Base-by-base conservation (phyloP, 345 rosid genomes). In the Stellera chamaejasme region DNA sequence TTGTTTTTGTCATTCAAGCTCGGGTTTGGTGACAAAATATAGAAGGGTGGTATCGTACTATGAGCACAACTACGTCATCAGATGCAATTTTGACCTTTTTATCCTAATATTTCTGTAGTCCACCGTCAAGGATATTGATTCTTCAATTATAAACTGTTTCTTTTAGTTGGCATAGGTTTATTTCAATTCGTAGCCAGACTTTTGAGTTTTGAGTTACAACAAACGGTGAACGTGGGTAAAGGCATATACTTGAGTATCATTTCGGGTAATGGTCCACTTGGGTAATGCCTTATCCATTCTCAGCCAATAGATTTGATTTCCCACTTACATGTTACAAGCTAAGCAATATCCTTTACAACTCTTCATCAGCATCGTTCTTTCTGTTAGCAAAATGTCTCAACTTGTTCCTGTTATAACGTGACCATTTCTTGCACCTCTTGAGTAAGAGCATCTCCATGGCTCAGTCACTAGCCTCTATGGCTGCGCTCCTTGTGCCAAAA, bases 271-370 rank as follows among this genome's bases (percentile, higher is more conserved):
- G 70, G 60, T 60, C 75, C 71, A 61, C 72, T 25, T 10, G 2
- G 41, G 3, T 42, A 39, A 27, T 63, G 58, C 71, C 86, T 79
- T 85, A 79, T 85, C 86, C 23, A 54, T 16, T 28, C 15, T 45
- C 62, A 67, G 39, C 92, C 86, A 79, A 80, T 78, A 66, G 72
- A 55, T 8, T 56, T 32, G 57, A 55, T 52, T 43, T 62, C 19
- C 39, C 46, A 10, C 48, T 46, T 13, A 5, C 56, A 66, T 62
- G 23, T 19, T 1, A 19, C 23, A 19, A 19, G 23, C 62, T 64
- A 63, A 46, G 63, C 45, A 56, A 50, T 43, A 61, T 69, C 73
- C 64, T 6, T 42, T 25, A 5, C 10, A 2, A 42, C 15, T 63
- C 60, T 58, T 67, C 60, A 42, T 43, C 39, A 59, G 49, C 27